phyloP scores from a whole-genome alignment of 495 filamentous ascomycete genomes.

The Penicillium flavigenum region DNA sequence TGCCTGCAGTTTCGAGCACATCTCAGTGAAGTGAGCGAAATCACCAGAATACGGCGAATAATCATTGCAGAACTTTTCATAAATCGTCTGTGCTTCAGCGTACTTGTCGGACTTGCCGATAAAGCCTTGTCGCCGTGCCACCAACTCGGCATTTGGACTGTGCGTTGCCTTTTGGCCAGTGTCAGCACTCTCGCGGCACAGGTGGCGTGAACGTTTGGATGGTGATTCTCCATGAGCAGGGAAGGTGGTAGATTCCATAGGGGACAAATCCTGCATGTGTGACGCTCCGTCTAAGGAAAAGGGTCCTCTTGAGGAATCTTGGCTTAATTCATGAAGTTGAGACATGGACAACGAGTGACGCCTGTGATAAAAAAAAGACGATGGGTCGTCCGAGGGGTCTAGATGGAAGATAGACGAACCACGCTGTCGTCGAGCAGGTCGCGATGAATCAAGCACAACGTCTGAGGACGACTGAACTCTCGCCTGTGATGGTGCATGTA shows the following conservation, averaged over 20 bases:
- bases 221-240: slow-evolving; percentile 18
- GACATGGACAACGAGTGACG: slow-evolving; percentile 21
- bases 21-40: slow-evolving; percentile 51
- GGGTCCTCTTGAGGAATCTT: slow-evolving; percentile 1
- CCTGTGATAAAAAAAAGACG: slow-evolving; percentile 21
- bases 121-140: slow-evolving; percentile 29
- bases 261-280: slow-evolving; percentile 6
- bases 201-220: slow-evolving; percentile 17
- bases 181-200: not conserved
- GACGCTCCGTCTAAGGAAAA: slow-evolving; percentile 8
- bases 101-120: slow-evolving; percentile 23
- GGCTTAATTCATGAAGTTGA: slow-evolving; percentile 10
- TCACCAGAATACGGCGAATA: slow-evolving; percentile 60
- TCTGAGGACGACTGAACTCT: slow-evolving; percentile 19
- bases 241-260: slow-evolving; percentile 20
- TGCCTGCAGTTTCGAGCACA: slow-evolving; percentile 54
- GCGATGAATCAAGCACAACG: slow-evolving; percentile 32
- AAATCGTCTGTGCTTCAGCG: slow-evolving; percentile 35
- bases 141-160: slow-evolving; percentile 18
- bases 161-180: not conserved
- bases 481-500: slow-evolving; percentile 18
- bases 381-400: slow-evolving; percentile 16
- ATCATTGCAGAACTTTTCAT: slow-evolving; percentile 50
- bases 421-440: slow-evolving; percentile 18
- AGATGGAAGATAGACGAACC: slow-evolving; percentile 11